A percentile compares a stretch with the other conserved stretches of the same genome.
phyloP scores from a whole-genome alignment of 2,329 filamentous ascomycete genomes.

The Endothia cerciana region DNA sequence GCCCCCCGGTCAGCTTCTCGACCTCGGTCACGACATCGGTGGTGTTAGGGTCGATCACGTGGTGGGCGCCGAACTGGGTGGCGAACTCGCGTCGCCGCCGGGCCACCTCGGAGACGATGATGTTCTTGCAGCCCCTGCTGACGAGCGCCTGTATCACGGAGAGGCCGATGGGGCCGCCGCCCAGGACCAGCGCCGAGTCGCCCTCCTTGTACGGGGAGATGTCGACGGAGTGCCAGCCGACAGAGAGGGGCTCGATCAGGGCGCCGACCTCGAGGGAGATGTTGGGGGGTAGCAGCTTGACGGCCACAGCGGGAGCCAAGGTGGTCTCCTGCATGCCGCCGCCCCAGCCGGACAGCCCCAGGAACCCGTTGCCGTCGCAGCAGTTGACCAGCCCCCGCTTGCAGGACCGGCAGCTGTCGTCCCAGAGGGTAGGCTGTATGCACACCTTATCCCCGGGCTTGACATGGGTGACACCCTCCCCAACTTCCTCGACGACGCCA shows the following conservation, averaged over 20 bases:
- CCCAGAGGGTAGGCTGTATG: constrained; percentile 61
- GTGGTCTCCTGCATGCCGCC: constrained; percentile 59
- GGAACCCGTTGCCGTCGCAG: constrained; percentile 48
- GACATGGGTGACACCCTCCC: constrained; percentile 48
- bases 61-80: constrained; percentile 54
- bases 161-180: constrained; percentile 66
- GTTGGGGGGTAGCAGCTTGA: constrained; percentile 53
- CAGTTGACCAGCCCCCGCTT: constrained; percentile 41
- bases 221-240: constrained; percentile 65
- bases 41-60: constrained; percentile 27
- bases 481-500: constrained; percentile 61
- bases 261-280: constrained; percentile 58
- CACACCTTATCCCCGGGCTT: constrained; percentile 58
- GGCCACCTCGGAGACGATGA: constrained; percentile 62
- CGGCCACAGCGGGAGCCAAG: constrained; percentile 50
- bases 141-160: constrained; percentile 62
- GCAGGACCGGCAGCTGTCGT: constrained; percentile 58
- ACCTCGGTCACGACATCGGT: constrained; percentile 30
- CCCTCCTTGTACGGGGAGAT: constrained; percentile 35
- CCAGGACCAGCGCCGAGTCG: constrained; percentile 58
- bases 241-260: constrained; percentile 64
- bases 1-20: constrained; percentile 29
- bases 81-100: constrained; percentile 54
- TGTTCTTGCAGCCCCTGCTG: constrained; percentile 53
- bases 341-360: constrained; percentile 46